Evolutionary conservation across 768 basidiomycete species (phyloP).

Genomic region (Leccinum ochraceum): DNA sequence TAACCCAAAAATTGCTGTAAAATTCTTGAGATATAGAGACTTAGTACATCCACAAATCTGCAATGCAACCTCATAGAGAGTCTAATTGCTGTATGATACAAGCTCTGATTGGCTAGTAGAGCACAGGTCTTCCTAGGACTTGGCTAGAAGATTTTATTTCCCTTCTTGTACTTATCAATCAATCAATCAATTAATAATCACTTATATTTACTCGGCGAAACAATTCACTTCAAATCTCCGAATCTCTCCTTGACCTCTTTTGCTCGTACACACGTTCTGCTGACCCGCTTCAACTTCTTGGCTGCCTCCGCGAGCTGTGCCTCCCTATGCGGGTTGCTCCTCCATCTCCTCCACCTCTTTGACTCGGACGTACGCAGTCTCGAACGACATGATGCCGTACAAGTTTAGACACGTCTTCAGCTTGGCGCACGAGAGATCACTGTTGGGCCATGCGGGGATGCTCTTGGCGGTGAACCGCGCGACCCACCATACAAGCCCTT

Average conservation of each 20-base stretch:
- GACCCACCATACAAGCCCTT: conserved; percentile 71
- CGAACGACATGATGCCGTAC: conserved; percentile 86
- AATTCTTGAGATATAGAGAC: too few species aligned
- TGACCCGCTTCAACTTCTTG: conserved; percentile 81
- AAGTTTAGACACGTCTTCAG: conserved; percentile 87
- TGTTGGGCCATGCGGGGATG: conserved; percentile 66
- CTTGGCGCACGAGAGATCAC: conserved; percentile 81
- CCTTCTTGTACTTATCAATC: not conserved
- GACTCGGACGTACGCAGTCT: conserved; percentile 62
- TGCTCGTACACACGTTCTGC: too few species aligned
- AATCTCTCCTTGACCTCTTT: too few species aligned
- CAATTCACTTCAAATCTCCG: too few species aligned
- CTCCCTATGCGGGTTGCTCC: conserved; percentile 62
- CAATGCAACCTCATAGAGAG: too few species aligned
- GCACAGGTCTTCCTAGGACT: too few species aligned
- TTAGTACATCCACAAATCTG: too few species aligned
- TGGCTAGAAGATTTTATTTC: not conserved
- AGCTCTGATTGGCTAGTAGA: not conserved
- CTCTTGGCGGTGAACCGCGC: conserved; percentile 79
- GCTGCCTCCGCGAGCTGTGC: too few species aligned
- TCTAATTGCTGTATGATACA: too few species aligned
- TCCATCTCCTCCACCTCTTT: conserved; percentile 79
- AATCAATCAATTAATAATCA: not conserved
- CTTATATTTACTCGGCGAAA: not conserved
- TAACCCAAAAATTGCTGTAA: too few species aligned